Conservation (phyloP, 1,139 yeast species). For the Citeromyces hawaiiensis region DNA sequence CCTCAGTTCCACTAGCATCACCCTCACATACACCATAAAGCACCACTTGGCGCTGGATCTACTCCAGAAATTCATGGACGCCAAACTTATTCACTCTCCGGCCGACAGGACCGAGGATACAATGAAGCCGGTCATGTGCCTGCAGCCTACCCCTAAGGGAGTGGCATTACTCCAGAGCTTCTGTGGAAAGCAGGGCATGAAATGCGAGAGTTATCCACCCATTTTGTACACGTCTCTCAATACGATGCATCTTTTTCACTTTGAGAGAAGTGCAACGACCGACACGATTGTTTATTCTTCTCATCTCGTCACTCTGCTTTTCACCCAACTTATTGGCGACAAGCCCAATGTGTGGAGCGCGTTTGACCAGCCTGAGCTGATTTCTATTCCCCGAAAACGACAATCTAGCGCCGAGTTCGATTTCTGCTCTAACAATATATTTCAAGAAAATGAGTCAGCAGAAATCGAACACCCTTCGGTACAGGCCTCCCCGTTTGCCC, state of each 20-base stretch:
- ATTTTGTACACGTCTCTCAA: constrained; percentile 45
- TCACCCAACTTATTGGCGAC: constrained; percentile 51
- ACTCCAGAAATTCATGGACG: constrained; percentile 43
- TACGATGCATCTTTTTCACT: constrained; percentile 55
- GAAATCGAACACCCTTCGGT: not conserved
- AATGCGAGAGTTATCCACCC: constrained; percentile 21
- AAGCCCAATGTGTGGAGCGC: constrained; percentile 63
- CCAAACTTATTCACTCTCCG: constrained; percentile 67
- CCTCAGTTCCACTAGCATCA: constrained; percentile 36
- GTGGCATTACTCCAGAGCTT: constrained; percentile 54
- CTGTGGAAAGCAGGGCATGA: constrained; percentile 43
- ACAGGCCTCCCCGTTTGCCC: constrained; percentile 53
- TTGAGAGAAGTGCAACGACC: constrained; percentile 52
- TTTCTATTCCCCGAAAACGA: not conserved
- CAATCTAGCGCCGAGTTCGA: not conserved
- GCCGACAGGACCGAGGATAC: constrained; percentile 50
- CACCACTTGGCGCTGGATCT: constrained; percentile 36
- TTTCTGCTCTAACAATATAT: not conserved
- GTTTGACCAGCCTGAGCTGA: not conserved
- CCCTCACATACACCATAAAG: constrained; percentile 46
- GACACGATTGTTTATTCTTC: constrained; percentile 57
- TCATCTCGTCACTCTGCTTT: constrained; percentile 50
- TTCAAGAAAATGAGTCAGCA: not conserved
- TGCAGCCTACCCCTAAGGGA: constrained; percentile 94
- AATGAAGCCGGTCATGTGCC: constrained; percentile 24